These are phyloP conservation scores for Bonia amplexicaulis DNA, from an alignment of 176 grass and related monocot species.

Conservation along the genomic window DNA sequence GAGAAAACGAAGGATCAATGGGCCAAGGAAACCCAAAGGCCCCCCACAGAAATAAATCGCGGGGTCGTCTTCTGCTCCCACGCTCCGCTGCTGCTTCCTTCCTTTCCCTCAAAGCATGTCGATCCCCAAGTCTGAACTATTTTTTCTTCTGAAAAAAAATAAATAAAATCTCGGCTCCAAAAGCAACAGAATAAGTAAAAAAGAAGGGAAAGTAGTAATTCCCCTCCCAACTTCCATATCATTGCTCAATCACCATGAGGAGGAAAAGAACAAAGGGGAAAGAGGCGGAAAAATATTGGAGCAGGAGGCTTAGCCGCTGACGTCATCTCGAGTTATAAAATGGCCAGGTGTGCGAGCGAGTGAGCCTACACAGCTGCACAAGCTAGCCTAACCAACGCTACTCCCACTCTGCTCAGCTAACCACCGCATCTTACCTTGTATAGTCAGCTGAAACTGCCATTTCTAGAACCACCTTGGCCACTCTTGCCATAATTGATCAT, in stretches of 20 bases:
- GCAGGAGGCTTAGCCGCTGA: background rate
- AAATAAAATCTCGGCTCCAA: background rate
- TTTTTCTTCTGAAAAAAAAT: background rate
- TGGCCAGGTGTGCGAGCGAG: background rate
- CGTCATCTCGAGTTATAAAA: constrained; percentile 36
- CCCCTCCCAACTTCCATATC: background rate
- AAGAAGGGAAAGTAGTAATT: background rate
- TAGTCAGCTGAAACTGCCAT: background rate
- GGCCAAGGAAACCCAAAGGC: background rate
- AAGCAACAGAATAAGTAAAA: background rate
- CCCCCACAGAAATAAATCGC: background rate
- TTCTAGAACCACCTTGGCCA: background rate
- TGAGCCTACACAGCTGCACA: constrained; percentile 1
- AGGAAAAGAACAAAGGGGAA: background rate
- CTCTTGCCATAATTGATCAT: background rate
- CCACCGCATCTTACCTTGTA: constrained; percentile 8
- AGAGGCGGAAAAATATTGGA: background rate
- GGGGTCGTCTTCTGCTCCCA: background rate
- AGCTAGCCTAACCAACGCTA: background rate
- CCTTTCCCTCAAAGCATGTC: background rate
- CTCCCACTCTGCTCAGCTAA: too few species aligned
- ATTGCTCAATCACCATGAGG: background rate
- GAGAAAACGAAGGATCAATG: background rate
- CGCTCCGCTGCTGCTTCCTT: background rate
- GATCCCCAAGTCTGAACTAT: too few species aligned